These are phyloP conservation scores for Wickerhamomyces queroliae DNA, from an alignment of 805 yeast genomes.

Conservation along the genomic window DNA sequence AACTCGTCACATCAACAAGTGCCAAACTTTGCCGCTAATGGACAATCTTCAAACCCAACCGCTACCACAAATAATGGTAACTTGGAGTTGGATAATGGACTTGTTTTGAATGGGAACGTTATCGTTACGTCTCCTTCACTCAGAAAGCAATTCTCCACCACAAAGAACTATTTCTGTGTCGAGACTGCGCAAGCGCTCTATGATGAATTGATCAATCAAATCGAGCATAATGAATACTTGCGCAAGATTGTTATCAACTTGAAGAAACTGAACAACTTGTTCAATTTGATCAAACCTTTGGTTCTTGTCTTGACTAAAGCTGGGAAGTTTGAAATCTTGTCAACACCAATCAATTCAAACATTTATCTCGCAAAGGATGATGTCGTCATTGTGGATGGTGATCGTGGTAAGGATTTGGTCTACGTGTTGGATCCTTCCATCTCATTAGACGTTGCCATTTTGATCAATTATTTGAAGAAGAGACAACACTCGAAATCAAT, in stretches of 20 bases:
- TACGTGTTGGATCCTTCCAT: slow-evolving; percentile 64
- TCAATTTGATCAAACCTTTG: slow-evolving; percentile 23
- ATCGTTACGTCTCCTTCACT: slow-evolving; percentile 58
- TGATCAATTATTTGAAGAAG: slow-evolving; percentile 70
- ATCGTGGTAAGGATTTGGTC: slow-evolving; percentile 76
- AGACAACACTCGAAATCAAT: slow-evolving; percentile 57
- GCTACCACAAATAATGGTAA: slow-evolving; percentile 10
- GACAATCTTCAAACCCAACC: slow-evolving; percentile 9
- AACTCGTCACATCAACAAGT: slow-evolving; percentile 5
- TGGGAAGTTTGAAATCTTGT: slow-evolving; percentile 64
- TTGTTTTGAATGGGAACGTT: slow-evolving; percentile 46
- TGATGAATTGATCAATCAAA: slow-evolving; percentile 25
- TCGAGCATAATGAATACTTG: slow-evolving; percentile 27
- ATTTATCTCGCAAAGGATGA: slow-evolving; percentile 53
- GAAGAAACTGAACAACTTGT: slow-evolving; percentile 23
- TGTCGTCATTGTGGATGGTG: slow-evolving; percentile 76
- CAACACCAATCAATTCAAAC: slow-evolving; percentile 62
- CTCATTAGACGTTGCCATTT: slow-evolving; percentile 57
- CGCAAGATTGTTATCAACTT: slow-evolving; percentile 16
- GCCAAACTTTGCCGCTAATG: slow-evolving; percentile 8
- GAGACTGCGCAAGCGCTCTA: slow-evolving; percentile 33
- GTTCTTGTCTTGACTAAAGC: slow-evolving; percentile 51
- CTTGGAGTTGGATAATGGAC: slow-evolving; percentile 54
- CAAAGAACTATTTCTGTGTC: slow-evolving; percentile 52
- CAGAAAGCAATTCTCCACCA: slow-evolving; percentile 40